Conservation (phyloP, 1,139 yeast genomes). For the Sugiyamaella japonica region DNA sequence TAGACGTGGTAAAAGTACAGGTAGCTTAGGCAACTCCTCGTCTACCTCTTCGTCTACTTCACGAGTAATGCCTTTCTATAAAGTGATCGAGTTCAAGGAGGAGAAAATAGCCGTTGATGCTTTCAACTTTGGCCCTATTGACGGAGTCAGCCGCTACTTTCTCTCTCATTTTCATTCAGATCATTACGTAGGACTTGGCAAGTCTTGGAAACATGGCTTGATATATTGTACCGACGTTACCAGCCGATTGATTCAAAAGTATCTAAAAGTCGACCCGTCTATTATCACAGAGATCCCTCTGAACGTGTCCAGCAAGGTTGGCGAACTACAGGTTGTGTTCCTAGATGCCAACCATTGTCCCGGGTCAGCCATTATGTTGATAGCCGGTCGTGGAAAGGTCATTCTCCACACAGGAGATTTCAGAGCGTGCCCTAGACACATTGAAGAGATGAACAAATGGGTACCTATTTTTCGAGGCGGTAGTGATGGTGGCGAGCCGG, state of each 20-base stretch:
- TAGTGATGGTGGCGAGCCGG: not conserved
- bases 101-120: constrained; percentile 44
- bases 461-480: constrained; percentile 11
- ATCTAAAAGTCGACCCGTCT: constrained; percentile 57
- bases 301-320: constrained; percentile 40
- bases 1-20: not conserved
- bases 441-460: constrained; percentile 35
- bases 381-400: constrained; percentile 46
- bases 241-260: constrained; percentile 52
- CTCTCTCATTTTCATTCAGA: constrained; percentile 81
- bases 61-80: constrained; percentile 39
- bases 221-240: constrained; percentile 76
- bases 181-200: constrained; percentile 84
- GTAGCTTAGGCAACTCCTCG: not conserved
- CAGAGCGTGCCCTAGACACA: constrained; percentile 54
- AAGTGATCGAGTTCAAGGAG: constrained; percentile 36
- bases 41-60: not conserved
- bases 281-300: constrained; percentile 51
- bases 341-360: constrained; percentile 95
- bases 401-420: constrained; percentile 92
- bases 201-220: constrained; percentile 68
- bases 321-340: constrained; percentile 58
- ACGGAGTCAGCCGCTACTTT: constrained; percentile 37
- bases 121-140: constrained; percentile 42
- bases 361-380: constrained; percentile 81